A percentile compares a stretch with the other conserved stretches of the same genome.
Evolutionary conservation across 192 early-diverging fungal species (phyloP).

Genomic region (Pilobolus umbonatus): DNA sequence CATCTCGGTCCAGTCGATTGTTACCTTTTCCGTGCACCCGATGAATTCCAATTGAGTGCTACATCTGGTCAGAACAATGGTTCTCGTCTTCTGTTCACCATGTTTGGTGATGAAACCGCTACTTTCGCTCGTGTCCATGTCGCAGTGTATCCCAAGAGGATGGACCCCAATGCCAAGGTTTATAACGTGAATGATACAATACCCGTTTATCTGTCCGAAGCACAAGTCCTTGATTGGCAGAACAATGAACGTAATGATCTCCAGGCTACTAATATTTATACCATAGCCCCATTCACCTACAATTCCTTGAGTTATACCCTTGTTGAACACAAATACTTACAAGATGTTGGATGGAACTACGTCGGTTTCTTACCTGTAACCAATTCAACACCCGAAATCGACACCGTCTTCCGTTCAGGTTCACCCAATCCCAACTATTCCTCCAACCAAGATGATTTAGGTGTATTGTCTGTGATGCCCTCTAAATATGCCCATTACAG

Average conservation of each 20-base stretch:
- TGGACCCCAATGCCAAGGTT: slow-evolving; percentile 28
- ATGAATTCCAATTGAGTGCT: slow-evolving; percentile 17
- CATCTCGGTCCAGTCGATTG: slow-evolving; percentile 24
- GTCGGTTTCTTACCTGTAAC: slow-evolving; percentile 33
- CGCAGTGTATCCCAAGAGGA: slow-evolving; percentile 27
- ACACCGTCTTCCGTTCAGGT: slow-evolving; percentile 25
- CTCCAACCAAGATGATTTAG: slow-evolving; percentile 19
- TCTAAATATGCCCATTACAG: slow-evolving; percentile 4
- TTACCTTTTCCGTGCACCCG: slow-evolving; percentile 27
- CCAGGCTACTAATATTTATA: slow-evolving; percentile 22
- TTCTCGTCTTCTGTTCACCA: slow-evolving; percentile 25
- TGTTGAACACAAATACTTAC: slow-evolving; percentile 26
- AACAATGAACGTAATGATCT: slow-evolving; percentile 31
- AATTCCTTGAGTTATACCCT: slow-evolving; percentile 25
- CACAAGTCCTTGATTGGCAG: slow-evolving; percentile 23
- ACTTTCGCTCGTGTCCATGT: slow-evolving; percentile 29
- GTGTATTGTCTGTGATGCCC: slow-evolving; percentile 20
- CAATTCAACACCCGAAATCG: slow-evolving; percentile 30
- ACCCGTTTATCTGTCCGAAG: slow-evolving; percentile 8
- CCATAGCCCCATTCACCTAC: slow-evolving; percentile 29
- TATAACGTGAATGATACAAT: slow-evolving; percentile 15
- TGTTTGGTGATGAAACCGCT: slow-evolving; percentile 27
- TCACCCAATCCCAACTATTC: slow-evolving; percentile 26
- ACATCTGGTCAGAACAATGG: slow-evolving; percentile 33
- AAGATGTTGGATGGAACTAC: slow-evolving; percentile 33